Conservation (phyloP, 148 eudicot species). For the Nepenthes gracilis region DNA sequence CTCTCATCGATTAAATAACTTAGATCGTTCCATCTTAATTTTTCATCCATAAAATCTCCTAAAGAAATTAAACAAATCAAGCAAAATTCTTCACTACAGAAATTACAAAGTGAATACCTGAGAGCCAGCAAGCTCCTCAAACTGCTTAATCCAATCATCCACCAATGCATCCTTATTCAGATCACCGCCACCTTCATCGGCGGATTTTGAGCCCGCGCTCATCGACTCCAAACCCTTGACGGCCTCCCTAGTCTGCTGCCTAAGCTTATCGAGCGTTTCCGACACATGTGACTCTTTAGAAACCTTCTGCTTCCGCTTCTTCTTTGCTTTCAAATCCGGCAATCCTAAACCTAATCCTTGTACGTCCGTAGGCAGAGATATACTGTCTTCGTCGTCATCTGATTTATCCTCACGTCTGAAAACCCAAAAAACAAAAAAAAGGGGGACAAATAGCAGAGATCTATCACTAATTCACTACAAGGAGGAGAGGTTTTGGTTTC, state of each 20-base stretch:
- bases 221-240: conserved; percentile 77
- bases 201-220: conserved; percentile 9
- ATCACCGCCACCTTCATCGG: conserved; percentile 20
- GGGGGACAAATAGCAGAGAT: background rate
- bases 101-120: conserved; percentile 29
- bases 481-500: background rate
- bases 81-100: background rate
- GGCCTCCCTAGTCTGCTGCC: conserved; percentile 86
- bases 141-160: conserved; percentile 95
- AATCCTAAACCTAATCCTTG: conserved; percentile 92
- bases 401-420: conserved; percentile 16
- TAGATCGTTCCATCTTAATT: no score
- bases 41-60: no score
- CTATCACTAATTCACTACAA: background rate
- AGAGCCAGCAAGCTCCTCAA: conserved; percentile 78
- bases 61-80: background rate
- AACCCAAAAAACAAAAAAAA: conserved; percentile 14
- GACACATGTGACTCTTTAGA: conserved; percentile 58
- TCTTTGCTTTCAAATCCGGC: conserved; percentile 77
- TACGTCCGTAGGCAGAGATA: conserved; percentile 35
- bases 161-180: conserved; percentile 37
- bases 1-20: no score
- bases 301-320: conserved; percentile 74
- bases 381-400: conserved; percentile 19
- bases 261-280: conserved; percentile 85